Evolutionary conservation across 202 grass and related monocot species (phyloP), one percentile per base, ranked within the genome.

Genomic region (Dendrocalamus latiflorus): DNA sequence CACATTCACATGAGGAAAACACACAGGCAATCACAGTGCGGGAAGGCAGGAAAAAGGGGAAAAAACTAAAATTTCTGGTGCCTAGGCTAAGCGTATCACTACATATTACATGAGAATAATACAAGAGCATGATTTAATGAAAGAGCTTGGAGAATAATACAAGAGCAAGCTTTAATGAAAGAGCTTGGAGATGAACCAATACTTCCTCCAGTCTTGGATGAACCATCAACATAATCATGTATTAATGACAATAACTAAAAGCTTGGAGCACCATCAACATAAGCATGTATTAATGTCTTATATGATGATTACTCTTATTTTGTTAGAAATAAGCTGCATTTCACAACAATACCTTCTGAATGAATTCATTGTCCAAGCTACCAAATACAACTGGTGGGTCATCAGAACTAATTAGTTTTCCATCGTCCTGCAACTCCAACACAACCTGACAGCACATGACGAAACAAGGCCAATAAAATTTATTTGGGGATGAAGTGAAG

Each of bases 391-490:
- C 38, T 81, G 88, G 89, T 83, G 96, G 96, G 20, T 98, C 89
- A 83, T 98, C 93, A 85, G 83, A 93, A 37, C 93, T 98, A 81
- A 85, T 81, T 67, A 95, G 78, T 70, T 85, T 98, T 43, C 96
- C 93, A 85, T 93, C 93, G 83, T 89, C 91, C 90, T 92, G 93
- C 81, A 98, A 74, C 75, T 98, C 96, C 87, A 98, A 87, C 43
- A 98, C 96, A 90, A 98, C 80, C 95, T 95, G 77, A 86, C 72
- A 75, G 22, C 25, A 84, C 4, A 76, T 16, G 9, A 86, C 36
- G 28, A 91, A 83, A 67, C 7, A 89, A 66, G n/a, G 6, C 26
- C 14, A 45, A 59, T n/a, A 81, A 26, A 84, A 43, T 45, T 53
- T 79, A 30, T 34, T 54, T 57, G 47, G 33, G 28, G n/a, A 25